Percentiles rank a stretch among this genome's conserved stretches.
phyloP scores from a whole-genome alignment of 2,329 filamentous ascomycete species.

The Reticulascus tulasneorum region DNA sequence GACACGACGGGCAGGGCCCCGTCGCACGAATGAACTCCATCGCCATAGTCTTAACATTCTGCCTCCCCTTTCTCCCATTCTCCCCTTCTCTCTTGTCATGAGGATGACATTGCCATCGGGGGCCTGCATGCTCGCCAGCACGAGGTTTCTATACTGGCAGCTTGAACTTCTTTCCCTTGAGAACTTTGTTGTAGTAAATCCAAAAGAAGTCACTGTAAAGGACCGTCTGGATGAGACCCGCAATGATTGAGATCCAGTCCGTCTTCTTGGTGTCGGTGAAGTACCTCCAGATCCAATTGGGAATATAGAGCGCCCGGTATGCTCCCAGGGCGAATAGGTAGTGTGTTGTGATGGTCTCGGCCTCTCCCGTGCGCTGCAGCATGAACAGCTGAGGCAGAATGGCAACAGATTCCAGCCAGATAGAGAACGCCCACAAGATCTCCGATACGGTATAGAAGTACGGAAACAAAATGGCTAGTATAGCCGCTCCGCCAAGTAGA shows the following conservation, averaged over 20 bases:
- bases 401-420: slow-evolving; percentile 95
- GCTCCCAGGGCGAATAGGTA: slow-evolving; percentile 91
- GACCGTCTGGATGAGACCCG: slow-evolving; percentile 88
- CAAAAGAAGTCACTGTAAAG: slow-evolving; percentile 99
- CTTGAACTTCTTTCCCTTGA: slow-evolving; percentile 86
- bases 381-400: slow-evolving; percentile 98
- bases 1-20: too few relatives aligned
- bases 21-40: not conserved
- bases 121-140: too few relatives aligned
- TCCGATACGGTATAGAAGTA: slow-evolving; percentile 79
- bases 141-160: slow-evolving; percentile 74
- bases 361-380: slow-evolving; percentile 94
- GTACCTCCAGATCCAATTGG: slow-evolving; percentile 96
- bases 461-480: slow-evolving; percentile 78
- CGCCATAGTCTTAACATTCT: not conserved
- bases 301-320: slow-evolving; percentile 94
- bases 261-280: slow-evolving; percentile 70
- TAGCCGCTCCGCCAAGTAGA: slow-evolving; percentile 73
- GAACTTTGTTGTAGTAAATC: slow-evolving; percentile 96
- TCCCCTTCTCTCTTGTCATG: not conserved
- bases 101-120: too few relatives aligned
- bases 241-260: slow-evolving; percentile 83
- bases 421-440: slow-evolving; percentile 95
- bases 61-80: not conserved
- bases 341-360: slow-evolving; percentile 98